A percentile compares a stretch with the other conserved stretches of the same genome.
Conservation (phyloP, 495 filamentous ascomycete genomes). For the Xylaria bambusicola region DNA sequence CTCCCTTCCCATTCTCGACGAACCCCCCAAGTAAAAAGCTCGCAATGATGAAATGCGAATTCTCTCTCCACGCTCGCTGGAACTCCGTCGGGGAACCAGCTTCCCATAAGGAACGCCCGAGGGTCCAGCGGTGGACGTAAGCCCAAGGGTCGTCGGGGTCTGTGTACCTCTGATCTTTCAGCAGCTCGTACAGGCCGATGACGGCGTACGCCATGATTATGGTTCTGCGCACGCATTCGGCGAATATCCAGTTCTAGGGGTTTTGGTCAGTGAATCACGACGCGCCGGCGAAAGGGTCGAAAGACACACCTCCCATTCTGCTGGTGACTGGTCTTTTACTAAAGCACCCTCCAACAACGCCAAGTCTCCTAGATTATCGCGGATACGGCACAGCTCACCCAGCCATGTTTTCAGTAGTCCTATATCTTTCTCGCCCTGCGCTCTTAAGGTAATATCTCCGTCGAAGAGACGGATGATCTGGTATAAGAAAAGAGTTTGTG, state of each 20-base stretch:
- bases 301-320: conserved; percentile 29
- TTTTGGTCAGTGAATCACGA: not conserved
- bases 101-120: conserved; percentile 34
- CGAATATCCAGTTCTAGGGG: conserved; percentile 36
- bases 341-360: conserved; percentile 1
- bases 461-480: conserved; percentile 38
- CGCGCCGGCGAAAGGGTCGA: not conserved
- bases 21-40: conserved; percentile 32
- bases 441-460: conserved; percentile 33
- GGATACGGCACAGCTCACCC: conserved; percentile 29
- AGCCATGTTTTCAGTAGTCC: conserved; percentile 28
- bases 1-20: conserved; percentile 26
- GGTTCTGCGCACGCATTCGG: conserved; percentile 35
- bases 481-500: conserved; percentile 35
- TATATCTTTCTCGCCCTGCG: conserved; percentile 32
- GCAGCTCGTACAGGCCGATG: conserved; percentile 26
- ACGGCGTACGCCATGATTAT: conserved; percentile 31
- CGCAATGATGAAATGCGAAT: conserved; percentile 26
- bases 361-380: conserved; percentile 26
- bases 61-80: conserved; percentile 26
- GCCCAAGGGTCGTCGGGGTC: conserved; percentile 21
- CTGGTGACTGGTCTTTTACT: conserved; percentile 11
- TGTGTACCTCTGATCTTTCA: conserved; percentile 19
- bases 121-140: conserved; percentile 33
- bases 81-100: conserved; percentile 31